Conservation (phyloP, 768 basidiomycete genomes). For the Dentipellis fragilis region DNA sequence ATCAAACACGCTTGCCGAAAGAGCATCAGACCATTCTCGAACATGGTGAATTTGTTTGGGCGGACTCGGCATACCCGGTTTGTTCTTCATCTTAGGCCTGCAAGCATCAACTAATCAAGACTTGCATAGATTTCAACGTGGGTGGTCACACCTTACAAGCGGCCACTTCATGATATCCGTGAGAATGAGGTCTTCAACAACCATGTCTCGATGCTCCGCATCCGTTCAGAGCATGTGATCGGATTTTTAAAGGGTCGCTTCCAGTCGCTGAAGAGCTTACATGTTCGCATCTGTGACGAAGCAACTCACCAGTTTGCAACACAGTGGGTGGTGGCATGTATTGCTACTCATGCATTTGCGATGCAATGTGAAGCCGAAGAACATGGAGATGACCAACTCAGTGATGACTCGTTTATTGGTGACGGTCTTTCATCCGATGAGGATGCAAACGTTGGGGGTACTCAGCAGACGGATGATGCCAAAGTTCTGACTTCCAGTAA, state of each 20-base stretch:
- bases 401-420: constrained; percentile 18
- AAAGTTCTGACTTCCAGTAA: no score
- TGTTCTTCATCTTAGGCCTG: no score
- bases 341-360: constrained; percentile 23
- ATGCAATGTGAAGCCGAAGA: constrained; percentile 22
- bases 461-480: no score
- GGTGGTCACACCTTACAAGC: constrained; percentile 21
- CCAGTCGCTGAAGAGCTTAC: constrained; percentile 23
- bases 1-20: background rate
- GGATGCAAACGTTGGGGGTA: no score
- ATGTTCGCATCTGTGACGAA: constrained; percentile 19
- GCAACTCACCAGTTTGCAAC: constrained; percentile 20
- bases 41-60: constrained; percentile 14
- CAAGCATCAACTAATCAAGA: no score
- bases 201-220: constrained; percentile 25
- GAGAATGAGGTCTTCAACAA: constrained; percentile 29
- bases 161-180: constrained; percentile 18
- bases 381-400: constrained; percentile 4
- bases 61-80: constrained; percentile 18
- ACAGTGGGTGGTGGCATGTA: constrained; percentile 23
- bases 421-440: constrained; percentile 13
- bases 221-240: constrained; percentile 30
- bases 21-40: background rate
- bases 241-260: constrained; percentile 32
- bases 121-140: background rate